These are phyloP conservation scores for Dalbergia cultrata DNA, from an alignment of 306 rosid genomes.

Conservation along the genomic window DNA sequence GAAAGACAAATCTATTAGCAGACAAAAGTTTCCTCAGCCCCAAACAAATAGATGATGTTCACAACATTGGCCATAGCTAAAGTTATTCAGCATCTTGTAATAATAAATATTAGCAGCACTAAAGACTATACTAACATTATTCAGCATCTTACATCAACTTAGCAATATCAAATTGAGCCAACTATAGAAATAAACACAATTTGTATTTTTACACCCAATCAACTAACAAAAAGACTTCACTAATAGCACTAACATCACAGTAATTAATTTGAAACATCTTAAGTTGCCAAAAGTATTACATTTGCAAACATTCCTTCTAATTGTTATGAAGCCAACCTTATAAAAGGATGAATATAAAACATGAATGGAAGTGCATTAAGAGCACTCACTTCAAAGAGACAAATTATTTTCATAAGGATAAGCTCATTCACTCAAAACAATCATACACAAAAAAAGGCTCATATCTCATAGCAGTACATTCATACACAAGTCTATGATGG, in stretches of 20 bases:
- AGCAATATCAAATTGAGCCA: background rate
- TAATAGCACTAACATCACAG: background rate
- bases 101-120: background rate
- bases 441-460: background rate
- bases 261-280: background rate
- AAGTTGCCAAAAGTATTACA: background rate
- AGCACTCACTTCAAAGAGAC: slow-evolving; percentile 2
- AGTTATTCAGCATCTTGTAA: slow-evolving; percentile 13
- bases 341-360: slow-evolving; percentile 8
- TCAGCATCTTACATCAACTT: slow-evolving; percentile 23
- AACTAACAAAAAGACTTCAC: slow-evolving; percentile 16
- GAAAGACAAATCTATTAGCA: slow-evolving; percentile 13
- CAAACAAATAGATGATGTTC: background rate
- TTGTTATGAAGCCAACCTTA: background rate
- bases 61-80: background rate
- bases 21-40: background rate
- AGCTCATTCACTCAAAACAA: no score
- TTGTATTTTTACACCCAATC: background rate
- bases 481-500: slow-evolving; percentile 96
- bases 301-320: slow-evolving; percentile 18
- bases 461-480: background rate
- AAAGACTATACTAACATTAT: background rate
- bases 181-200: slow-evolving; percentile 16
- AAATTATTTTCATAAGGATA: no score
- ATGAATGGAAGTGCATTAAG: slow-evolving; percentile 8